Conservation (phyloP, 139 green algal species). For the Tetratostichococcus sp. region DNA sequence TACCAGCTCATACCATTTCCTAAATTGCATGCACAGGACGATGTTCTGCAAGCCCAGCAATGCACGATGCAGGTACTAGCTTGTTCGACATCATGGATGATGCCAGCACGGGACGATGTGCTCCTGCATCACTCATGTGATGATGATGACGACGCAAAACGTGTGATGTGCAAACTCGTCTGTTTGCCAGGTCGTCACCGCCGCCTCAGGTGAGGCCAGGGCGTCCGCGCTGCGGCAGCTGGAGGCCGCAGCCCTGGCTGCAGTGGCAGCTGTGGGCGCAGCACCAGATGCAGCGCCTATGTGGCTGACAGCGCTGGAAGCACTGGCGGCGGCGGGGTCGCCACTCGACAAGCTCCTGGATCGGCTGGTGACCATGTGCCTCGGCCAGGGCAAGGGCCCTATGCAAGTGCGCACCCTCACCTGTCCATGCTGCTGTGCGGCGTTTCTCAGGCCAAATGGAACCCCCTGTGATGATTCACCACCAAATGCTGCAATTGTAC, state of each 20-base stretch:
- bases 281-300: neutral
- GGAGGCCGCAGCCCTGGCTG: constrained; percentile 3
- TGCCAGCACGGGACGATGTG: too few relatives aligned
- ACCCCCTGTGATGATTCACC: neutral
- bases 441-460: neutral
- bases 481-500: neutral
- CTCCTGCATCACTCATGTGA: constrained; percentile 7
- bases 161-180: neutral
- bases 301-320: constrained; percentile 14
- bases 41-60: constrained; percentile 23
- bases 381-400: neutral
- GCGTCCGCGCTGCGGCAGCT: neutral
- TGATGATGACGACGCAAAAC: neutral
- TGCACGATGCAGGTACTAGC: constrained; percentile 9
- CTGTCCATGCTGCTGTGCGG: neutral
- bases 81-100: too few relatives aligned
- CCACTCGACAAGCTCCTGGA: constrained; percentile 1
- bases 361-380: neutral
- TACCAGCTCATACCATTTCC: neutral
- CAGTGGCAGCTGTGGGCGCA: neutral
- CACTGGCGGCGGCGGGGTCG: neutral
- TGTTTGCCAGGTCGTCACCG: neutral
- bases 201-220: neutral
- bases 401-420: neutral
- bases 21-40: too few relatives aligned